Base-by-base conservation (phyloP, 192 early-diverging fungal species). In the Umbelopsis sp. region DNA sequence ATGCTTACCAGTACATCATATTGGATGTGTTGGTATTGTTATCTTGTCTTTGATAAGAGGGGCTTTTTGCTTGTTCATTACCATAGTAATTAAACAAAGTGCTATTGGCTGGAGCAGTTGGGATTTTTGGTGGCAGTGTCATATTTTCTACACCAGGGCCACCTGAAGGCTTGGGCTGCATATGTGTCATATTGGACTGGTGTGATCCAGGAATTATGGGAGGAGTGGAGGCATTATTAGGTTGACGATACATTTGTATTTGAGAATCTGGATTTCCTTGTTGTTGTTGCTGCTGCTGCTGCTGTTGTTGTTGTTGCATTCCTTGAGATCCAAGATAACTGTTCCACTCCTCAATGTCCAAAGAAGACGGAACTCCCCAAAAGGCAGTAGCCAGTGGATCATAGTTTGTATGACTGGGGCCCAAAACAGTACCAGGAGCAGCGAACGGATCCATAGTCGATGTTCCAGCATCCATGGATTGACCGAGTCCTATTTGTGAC, bases 391-490 rank as follows among this genome's bases (percentile, higher is more conserved):
- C 74, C 20, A 67, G 50, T 9, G 59, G 74, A 67, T 71, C 49
- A 47, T 41, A 75, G 16, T 70, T 69, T 6, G 59, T 29, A 9
- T 47, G 26, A 21, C 34, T 38, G 2, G 45, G 3, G 1, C 24
- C 59, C 20, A 31, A 36, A 50, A 76, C 45, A 38, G 74, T 68
- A 11, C 71, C 71, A 0, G 76, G 76, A 1, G 76, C 76, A 31
- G 76, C 76, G 70, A 77, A 77, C 29, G 76, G 76, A 31, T 77
- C 76, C 59, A 70, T 73, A 0, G 71, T 72, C 2, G 47, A 14
- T 29, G 70, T 8, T 34, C 56, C 56, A 34, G 29, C 29, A 36
- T 62, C 56, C 26, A 62, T 32, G 20, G 56, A 17, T 34, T 62
- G 56, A 17, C 56, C 56, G 2, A 62, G 10, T 2, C 31, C 56